A percentile compares a stretch with the other conserved stretches of the same genome.
phyloP scores from a whole-genome alignment of 2,329 filamentous ascomycete genomes.

The Lasiodiplodia citricola region DNA sequence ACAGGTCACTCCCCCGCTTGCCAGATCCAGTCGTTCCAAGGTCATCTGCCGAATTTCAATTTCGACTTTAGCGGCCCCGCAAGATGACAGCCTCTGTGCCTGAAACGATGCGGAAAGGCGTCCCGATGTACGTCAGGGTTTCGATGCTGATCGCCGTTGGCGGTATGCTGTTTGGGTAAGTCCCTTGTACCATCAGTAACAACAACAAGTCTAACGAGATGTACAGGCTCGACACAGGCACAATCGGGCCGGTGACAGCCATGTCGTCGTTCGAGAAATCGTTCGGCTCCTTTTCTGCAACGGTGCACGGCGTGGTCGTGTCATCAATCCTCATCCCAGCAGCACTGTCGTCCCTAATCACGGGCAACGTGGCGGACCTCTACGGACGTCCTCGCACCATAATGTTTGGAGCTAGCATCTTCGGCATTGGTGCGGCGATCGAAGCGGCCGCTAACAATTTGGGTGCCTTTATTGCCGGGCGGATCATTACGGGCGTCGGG shows the following conservation, averaged over 20 bases:
- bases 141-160: conserved; percentile 33
- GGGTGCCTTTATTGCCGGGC: conserved; percentile 60
- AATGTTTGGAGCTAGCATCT: conserved; percentile 58
- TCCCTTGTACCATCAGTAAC: background rate
- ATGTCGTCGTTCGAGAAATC: conserved; percentile 59
- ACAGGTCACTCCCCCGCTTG: background rate
- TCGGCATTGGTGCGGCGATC: conserved; percentile 51
- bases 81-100: conserved; percentile 1
- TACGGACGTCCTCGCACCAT: conserved; percentile 58
- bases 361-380: conserved; percentile 61
- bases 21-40: background rate
- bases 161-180: conserved; percentile 34
- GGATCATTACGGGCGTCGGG: conserved; percentile 63
- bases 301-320: conserved; percentile 63
- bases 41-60: background rate
- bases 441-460: conserved; percentile 55
- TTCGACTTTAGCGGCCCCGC: background rate
- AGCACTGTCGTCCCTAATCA: conserved; percentile 60
- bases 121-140: conserved; percentile 30
- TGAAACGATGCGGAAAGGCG: background rate
- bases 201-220: background rate
- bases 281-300: conserved; percentile 59
- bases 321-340: conserved; percentile 64
- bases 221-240: conserved; percentile 55
- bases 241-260: conserved; percentile 64